These are phyloP conservation scores for Trichosporon ovoides DNA, from an alignment of 1,284 basidiomycete genomes.

Conservation along the genomic window DNA sequence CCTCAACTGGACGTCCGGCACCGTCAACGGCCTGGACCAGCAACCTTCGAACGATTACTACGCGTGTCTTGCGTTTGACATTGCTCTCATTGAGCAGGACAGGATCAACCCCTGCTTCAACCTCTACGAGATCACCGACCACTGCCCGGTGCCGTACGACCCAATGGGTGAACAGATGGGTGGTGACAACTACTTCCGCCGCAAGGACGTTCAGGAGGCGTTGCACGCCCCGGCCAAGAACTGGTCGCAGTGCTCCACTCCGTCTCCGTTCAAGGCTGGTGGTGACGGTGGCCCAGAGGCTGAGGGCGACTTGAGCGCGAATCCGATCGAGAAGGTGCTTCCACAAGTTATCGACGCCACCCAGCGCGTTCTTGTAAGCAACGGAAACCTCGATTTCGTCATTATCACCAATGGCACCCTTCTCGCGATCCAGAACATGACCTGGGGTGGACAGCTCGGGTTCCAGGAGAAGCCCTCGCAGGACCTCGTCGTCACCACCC, in stretches of 20 bases:
- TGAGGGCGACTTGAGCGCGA: conserved; percentile 56
- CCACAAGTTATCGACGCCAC: conserved; percentile 56
- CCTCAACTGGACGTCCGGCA: conserved; percentile 30
- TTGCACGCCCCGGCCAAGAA: conserved; percentile 66
- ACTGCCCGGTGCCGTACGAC: conserved; percentile 62
- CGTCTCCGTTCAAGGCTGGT: conserved; percentile 55
- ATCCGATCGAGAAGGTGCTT: conserved; percentile 47
- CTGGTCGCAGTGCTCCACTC: conserved; percentile 62
- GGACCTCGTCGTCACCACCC: conserved; percentile 11
- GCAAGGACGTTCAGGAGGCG: conserved; percentile 59
- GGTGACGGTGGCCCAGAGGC: conserved; percentile 29
- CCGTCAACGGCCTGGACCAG: conserved; percentile 24
- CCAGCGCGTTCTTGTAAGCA: conserved; percentile 62
- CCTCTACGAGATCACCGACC: conserved; percentile 59
- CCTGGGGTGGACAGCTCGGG: conserved; percentile 30
- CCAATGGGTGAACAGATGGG: conserved; percentile 55
- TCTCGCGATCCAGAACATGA: conserved; percentile 35
- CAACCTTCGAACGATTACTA: background rate
- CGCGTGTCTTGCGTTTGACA: conserved; percentile 63
- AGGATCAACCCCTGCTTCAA: conserved; percentile 67
- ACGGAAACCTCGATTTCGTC: conserved; percentile 52
- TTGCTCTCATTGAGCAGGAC: conserved; percentile 59
- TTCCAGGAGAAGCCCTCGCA: conserved; percentile 19
- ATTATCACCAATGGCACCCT: conserved; percentile 31
- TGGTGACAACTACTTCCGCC: conserved; percentile 4